Base-by-base conservation (phyloP, 2,329 filamentous ascomycete genomes). In the Verticillium isaacii region DNA sequence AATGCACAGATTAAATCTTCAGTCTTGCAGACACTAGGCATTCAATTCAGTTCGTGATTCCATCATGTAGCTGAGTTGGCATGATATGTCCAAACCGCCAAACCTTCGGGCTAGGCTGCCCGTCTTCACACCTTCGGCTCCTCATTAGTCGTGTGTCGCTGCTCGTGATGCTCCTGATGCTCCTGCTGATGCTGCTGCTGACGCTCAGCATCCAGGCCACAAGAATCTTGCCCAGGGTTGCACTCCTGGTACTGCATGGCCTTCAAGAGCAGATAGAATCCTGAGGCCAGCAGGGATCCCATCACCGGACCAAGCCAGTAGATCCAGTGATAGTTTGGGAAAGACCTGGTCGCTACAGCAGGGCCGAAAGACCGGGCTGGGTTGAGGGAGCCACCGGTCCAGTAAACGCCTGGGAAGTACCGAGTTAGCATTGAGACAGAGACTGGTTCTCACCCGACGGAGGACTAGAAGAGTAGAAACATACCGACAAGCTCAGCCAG, bases 231-330 rank as follows among this genome's bases (percentile, higher is more conserved):
- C 8, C 77, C 79, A 0, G 78, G 78, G 67, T 84, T 83, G 61
- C 76, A 77, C 14, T 75, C 80, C 66, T 80, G 73, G 68, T 85
- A 86, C 60, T 85, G 77, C 36, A 85, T 73, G 34, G 73, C 69
- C 68, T 83, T 83, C 60, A 86, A 72, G 3, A 82, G 64, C 62
- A 76, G 77, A 72, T 84, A 86, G 23, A 83, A 75, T 8, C 63
- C 73, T n/a, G 74, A 78, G 1, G 83, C 82, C 15, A 86, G 68
- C 6, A 81, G 58, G 0, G 79, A 67, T 0, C 84, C 84, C 58
- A 83, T 71, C 11, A 78, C 70, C 1, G 84, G 84, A 0, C 82
- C 84, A 12, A 85, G 66, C 78, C 81, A 84, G 72, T 82, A 84
- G 66, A 84, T 83, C 81, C 81, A 84, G 60, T 82, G 78, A 68